Conservation (phyloP, 2,329 filamentous ascomycete species). For the Trichoderma cornu-damae region DNA sequence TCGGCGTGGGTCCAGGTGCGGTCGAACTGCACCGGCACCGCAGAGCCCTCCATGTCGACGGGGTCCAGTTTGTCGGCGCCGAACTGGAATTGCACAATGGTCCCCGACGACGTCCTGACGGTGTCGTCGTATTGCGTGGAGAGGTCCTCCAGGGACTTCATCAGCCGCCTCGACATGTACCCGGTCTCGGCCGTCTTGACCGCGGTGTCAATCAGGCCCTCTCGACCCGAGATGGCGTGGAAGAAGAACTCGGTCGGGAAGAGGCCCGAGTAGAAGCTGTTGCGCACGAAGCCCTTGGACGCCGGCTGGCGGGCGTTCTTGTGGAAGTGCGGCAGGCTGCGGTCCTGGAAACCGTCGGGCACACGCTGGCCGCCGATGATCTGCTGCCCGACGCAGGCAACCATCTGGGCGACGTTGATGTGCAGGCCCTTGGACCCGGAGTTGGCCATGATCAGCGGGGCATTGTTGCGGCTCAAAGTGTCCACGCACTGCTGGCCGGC, state of each 20-base stretch:
- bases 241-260: conserved; percentile 92
- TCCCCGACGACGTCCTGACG: conserved; percentile 81
- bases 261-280: conserved; percentile 94
- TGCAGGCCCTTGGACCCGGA: conserved; percentile 95
- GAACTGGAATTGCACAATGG: conserved; percentile 94
- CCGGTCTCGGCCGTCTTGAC: conserved; percentile 98
- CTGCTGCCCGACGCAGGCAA: conserved; percentile 93
- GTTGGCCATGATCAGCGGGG: conserved; percentile 92
- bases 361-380: conserved; percentile 95
- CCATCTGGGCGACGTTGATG: conserved; percentile 99
- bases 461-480: conserved; percentile 84
- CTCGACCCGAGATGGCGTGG: conserved; percentile 96
- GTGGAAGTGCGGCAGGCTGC: conserved; percentile 89
- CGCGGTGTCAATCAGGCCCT: conserved; percentile 96
- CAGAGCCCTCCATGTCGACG: conserved; percentile 94
- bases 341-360: conserved; percentile 91
- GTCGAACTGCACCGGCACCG: conserved; percentile 85
- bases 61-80: conserved; percentile 94
- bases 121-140: conserved; percentile 93
- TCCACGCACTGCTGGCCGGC: conserved; percentile 88
- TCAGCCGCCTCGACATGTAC: conserved; percentile 96
- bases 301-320: conserved; percentile 90
- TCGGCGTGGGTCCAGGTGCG: conserved; percentile 82
- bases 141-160: conserved; percentile 96
- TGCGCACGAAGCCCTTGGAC: conserved; percentile 92